Base-by-base conservation (phyloP, 257 asterid species). In the Asclepias syriaca region DNA sequence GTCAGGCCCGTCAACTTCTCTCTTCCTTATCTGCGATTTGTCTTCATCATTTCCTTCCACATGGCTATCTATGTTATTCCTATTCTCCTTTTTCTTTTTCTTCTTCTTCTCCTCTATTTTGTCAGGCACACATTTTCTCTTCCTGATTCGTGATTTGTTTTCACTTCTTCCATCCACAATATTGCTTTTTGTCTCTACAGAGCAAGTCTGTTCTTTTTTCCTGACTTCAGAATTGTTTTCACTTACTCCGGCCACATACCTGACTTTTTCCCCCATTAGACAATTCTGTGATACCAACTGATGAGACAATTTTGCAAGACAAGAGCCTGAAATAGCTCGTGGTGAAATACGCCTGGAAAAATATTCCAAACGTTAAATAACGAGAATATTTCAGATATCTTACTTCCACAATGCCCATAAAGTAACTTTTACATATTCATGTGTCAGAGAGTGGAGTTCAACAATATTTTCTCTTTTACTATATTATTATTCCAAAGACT, bases 291-390 rank as follows among this genome's bases (percentile, higher is more conserved):
- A 61, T 49, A 82, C 81, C n/a, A 84, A 81, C 67, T 49, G 66
- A 60, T 72, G 85, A 74, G 88, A 85, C 19, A 70, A 43, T 43
- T 69, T 76, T 22, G 73, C 78, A 53, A 86, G 80, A 63, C 40
- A 29, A 34, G 82, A 71, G 19, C 88, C 88, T 22, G 75, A 74
- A 34, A 86, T 55, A 21, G 82, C 64, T 75, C 75, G 79, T n/a
- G 64, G 79, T 21, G 88, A 82, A 48, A 68, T 68, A 74, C 65
- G 77, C 81, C 92, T 84, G 71, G 8, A 70, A 29, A 79, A 79
- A 67, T 65, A 63, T 74, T 56, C 48, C 40, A 63, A 21, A 57
- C 16, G 53, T 16, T n/a, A 74, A 59, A 40, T 29, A 46, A 22
- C 64, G 37, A 77, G 24, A 32, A 48, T 50, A 45, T 55, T 39